A percentile compares a stretch with the other conserved stretches of the same genome.
These are phyloP conservation scores for Aspergillus fumigatus DNA, from an alignment of 2,329 filamentous ascomycete genomes.

Conservation along the genomic window DNA sequence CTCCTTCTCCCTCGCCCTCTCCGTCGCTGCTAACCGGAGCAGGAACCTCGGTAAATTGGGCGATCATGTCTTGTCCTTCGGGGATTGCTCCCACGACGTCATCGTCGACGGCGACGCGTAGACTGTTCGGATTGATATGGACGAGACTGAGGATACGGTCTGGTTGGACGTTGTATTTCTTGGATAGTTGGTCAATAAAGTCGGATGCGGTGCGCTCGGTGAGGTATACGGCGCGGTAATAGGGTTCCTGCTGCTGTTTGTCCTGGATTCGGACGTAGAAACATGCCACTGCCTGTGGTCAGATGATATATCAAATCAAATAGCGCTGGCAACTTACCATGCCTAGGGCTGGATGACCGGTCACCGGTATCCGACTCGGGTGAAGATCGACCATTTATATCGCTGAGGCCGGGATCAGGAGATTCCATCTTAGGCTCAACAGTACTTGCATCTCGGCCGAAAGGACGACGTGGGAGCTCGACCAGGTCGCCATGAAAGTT, in stretches of 20 bases:
- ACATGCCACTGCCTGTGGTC: conserved; percentile 59
- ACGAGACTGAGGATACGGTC: conserved; percentile 64
- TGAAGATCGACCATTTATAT: background rate
- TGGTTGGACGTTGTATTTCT: conserved; percentile 73
- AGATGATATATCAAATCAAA: background rate
- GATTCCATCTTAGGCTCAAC: background rate
- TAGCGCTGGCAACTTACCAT: background rate
- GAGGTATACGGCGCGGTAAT: conserved; percentile 78
- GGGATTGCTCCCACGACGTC: conserved; percentile 72
- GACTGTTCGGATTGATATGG: conserved; percentile 63
- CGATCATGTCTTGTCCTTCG: conserved; percentile 81
- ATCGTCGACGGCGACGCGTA: conserved; percentile 80
- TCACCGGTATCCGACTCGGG: background rate
- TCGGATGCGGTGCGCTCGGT: conserved; percentile 67
- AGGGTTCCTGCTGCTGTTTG: conserved; percentile 49
- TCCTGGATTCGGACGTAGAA: conserved; percentile 65
- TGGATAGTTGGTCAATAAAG: conserved; percentile 63
- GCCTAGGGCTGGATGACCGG: background rate
- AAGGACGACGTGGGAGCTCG: background rate
- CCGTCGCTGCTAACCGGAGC: background rate
- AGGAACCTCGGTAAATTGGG: conserved; percentile 15
- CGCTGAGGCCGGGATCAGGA: background rate
- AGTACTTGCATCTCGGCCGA: background rate
- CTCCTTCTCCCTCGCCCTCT: background rate
- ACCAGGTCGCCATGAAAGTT: background rate